Evolutionary conservation across 768 basidiomycete species (phyloP), one percentile per base, ranked within the genome.

Genomic region (Kwoniella europaea): DNA sequence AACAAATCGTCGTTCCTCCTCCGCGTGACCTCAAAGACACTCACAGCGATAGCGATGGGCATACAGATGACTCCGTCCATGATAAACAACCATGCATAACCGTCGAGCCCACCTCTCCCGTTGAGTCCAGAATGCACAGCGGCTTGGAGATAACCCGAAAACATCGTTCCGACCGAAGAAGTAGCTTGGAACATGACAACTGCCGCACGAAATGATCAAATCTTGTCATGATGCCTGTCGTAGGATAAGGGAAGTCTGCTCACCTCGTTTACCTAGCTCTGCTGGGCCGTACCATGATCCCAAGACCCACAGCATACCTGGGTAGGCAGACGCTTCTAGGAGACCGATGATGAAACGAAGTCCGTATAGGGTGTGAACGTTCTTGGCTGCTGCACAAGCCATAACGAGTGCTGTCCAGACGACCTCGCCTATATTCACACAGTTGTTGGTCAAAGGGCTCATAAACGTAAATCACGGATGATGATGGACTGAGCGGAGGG

Each of bases 11-110:
- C 29, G 5, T 29, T 29, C 29, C 29, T 29, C 29, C 29, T 29
- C 29, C n/a, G n/a, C n/a, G n/a, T n/a, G n/a, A n/a, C 35, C 35
- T 35, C 35, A 35, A 35, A 6, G 35, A 41, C 16, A 67, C 65
- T 67, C 35, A 67, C 76, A 13, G 73, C 71, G 22, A 72, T 65
- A 20, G 64, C 67, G 53, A 76, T 76, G 1, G 76, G 72, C 65
- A 74, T 61, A 60, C 65, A 74, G 66, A 74, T 70, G 29, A 70
- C 61, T 2, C 74, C 74, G 46, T 67, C 67, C 44, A 74, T n/a
- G n/a, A n/a, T n/a, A n/a, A n/a, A n/a, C n/a, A n/a, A n/a, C n/a
- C n/a, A n/a, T n/a, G n/a, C n/a, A n/a, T n/a, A n/a, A n/a, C n/a
- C n/a, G n/a, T n/a, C n/a, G n/a, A n/a, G n/a, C n/a, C n/a, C n/a